phyloP scores from a whole-genome alignment of 208 protist genomes.

The Blechomonas ayalai region DNA sequence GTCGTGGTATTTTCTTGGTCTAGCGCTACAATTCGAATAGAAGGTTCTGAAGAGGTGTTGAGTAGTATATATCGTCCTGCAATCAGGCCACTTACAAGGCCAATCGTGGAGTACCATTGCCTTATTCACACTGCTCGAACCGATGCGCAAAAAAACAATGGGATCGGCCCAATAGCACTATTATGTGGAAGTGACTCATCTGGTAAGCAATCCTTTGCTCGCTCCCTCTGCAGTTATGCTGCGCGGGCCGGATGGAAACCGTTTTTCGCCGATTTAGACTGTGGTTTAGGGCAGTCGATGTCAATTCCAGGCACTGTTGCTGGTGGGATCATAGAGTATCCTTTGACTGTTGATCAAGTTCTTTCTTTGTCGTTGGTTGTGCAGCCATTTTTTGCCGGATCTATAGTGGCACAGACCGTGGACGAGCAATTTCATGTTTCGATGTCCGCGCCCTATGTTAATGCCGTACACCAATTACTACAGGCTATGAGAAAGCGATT shows the following conservation, averaged over 20 bases:
- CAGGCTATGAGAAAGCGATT: conserved; percentile 33
- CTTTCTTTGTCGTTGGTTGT: conserved; percentile 34
- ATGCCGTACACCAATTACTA: conserved; percentile 41
- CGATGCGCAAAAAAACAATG: conserved; percentile 24
- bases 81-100: conserved; percentile 35
- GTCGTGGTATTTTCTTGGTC: conserved; percentile 63
- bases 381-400: conserved; percentile 74
- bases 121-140: conserved; percentile 43
- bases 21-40: conserved; percentile 39
- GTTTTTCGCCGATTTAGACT: conserved; percentile 69
- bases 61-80: conserved; percentile 38
- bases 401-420: conserved; percentile 42
- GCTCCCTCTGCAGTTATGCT: conserved; percentile 69
- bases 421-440: conserved; percentile 18
- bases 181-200: conserved; percentile 52
- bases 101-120: conserved; percentile 82
- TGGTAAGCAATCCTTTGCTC: conserved; percentile 38
- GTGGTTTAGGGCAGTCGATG: conserved; percentile 37
- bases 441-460: conserved; percentile 51
- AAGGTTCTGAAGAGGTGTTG: conserved; percentile 54
- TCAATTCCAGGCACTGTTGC: conserved; percentile 56
- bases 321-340: conserved; percentile 62
- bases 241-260: conserved; percentile 68
- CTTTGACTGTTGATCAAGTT: conserved; percentile 58
- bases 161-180: conserved; percentile 49